phyloP scores from a whole-genome alignment of 306 rosid species.

The Oxytropis ochrocephala region DNA sequence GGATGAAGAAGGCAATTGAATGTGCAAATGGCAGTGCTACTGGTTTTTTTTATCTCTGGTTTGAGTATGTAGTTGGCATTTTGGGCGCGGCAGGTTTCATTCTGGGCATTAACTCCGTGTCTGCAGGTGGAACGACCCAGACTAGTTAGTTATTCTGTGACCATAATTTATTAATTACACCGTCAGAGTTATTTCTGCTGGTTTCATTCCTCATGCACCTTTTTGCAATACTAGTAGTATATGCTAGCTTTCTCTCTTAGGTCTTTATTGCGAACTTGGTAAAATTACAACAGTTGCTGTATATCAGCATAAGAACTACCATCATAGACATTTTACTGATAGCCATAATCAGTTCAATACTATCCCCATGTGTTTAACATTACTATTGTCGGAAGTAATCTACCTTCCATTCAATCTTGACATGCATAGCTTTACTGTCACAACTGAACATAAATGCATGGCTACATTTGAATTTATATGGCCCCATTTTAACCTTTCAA shows the following conservation, averaged over 20 bases:
- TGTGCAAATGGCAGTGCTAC: constrained; percentile 6
- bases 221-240: not conserved
- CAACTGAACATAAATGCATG: not conserved
- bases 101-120: constrained; percentile 9
- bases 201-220: not conserved
- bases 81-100: not conserved
- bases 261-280: not conserved
- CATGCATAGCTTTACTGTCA: not conserved
- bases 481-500: not conserved
- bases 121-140: not conserved
- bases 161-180: not conserved
- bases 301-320: constrained; percentile 13
- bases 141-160: not conserved
- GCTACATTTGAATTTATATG: not conserved
- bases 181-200: not conserved
- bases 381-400: not conserved
- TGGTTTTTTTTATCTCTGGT: constrained; percentile 21
- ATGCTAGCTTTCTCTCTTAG: not conserved
- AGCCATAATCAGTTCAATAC: not conserved
- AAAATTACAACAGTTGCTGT: constrained; percentile 6
- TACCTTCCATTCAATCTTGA: not conserved
- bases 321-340: not conserved
- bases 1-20: constrained; percentile 51
- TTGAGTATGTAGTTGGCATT: not conserved
- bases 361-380: not conserved